Evolutionary conservation across 192 early-diverging fungal species (phyloP).

Genomic region (Backusella tarrabulga): DNA sequence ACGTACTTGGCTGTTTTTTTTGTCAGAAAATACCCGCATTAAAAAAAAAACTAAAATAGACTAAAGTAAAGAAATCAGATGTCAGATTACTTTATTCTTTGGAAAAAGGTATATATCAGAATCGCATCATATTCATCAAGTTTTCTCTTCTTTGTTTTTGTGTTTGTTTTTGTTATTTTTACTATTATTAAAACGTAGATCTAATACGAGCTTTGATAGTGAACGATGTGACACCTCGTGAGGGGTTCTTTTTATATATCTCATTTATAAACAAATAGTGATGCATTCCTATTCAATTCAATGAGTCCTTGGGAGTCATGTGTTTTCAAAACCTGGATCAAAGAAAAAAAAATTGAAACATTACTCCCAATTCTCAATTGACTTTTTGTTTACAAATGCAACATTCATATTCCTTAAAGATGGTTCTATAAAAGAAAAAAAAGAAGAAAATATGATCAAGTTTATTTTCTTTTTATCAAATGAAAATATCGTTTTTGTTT

Average conservation of each 20-base stretch:
- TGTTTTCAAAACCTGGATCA: neutral
- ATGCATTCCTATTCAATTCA: neutral
- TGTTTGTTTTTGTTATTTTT: neutral
- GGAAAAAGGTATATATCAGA: neutral
- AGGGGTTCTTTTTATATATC: neutral
- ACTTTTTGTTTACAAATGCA: neutral
- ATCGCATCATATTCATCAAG: neutral
- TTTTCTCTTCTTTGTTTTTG: neutral
- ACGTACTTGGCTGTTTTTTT: neutral
- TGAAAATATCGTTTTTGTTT: neutral
- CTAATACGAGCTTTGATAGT: neutral
- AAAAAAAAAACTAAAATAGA: no score
- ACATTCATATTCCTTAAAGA: neutral
- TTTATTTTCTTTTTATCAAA: neutral
- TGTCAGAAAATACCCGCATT: no score
- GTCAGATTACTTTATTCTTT: neutral
- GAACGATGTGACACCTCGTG: neutral
- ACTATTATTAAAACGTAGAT: neutral
- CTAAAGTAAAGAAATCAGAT: no score
- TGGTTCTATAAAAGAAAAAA: constrained; percentile 7
- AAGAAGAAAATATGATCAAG: constrained; percentile 2
- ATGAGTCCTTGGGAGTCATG: neutral
- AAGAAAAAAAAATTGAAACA: neutral
- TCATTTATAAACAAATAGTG: constrained; percentile 4
- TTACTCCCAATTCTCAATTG: neutral